Percentiles rank a stretch among this genome's conserved stretches.
Conservation (phyloP, 2,329 filamentous ascomycete genomes). For the Dryadomyces sulphureus region DNA sequence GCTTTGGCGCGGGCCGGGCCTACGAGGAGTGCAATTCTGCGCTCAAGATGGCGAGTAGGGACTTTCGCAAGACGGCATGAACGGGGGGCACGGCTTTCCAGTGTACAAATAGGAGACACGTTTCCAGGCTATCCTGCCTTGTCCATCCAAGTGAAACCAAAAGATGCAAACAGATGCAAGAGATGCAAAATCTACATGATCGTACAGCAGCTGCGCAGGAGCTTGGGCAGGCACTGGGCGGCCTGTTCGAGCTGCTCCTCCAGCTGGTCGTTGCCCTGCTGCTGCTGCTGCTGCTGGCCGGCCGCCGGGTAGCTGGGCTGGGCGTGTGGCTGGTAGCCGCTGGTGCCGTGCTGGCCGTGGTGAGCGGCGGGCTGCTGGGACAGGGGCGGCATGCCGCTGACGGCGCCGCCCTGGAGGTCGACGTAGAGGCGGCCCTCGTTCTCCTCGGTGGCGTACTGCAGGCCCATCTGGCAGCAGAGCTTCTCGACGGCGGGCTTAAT, state of each 20-base stretch:
- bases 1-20: constrained; percentile 89
- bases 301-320: constrained; percentile 22
- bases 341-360: constrained; percentile 18
- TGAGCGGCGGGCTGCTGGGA: constrained; percentile 29
- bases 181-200: constrained; percentile 44
- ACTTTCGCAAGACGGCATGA: constrained; percentile 39
- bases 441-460: constrained; percentile 73
- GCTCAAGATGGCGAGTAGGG: constrained; percentile 45
- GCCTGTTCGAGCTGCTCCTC: constrained; percentile 39
- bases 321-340: constrained; percentile 15
- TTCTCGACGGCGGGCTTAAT: constrained; percentile 90
- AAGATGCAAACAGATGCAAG: background rate
- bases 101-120: too few species aligned
- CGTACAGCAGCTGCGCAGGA: constrained; percentile 52
- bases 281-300: constrained; percentile 22
- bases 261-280: constrained; percentile 34
- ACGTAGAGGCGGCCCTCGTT: constrained; percentile 85
- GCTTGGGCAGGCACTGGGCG: constrained; percentile 37
- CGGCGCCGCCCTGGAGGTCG: constrained; percentile 62
- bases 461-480: constrained; percentile 66
- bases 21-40: constrained; percentile 96
- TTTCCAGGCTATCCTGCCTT: too few species aligned
- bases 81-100: too few species aligned
- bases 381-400: constrained; percentile 25
- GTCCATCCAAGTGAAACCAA: too few species aligned